Base-by-base conservation (phyloP, 1,284 basidiomycete genomes). In the Wallemia mellicola region DNA sequence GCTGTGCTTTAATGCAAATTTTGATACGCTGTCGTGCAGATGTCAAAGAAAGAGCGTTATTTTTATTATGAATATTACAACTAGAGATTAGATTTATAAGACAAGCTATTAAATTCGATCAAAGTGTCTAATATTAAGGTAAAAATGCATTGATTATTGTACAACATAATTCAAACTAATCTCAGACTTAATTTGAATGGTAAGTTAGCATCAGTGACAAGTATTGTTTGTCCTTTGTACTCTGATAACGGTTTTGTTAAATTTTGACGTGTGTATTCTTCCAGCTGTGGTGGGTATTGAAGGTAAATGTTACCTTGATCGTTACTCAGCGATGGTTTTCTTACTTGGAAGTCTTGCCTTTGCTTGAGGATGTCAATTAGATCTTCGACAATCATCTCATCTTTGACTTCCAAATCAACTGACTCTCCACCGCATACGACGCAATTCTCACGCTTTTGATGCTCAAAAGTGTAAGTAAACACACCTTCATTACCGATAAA, bases 401-500 rank as follows among this genome's bases (percentile, higher is more conserved):
- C 73, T 59, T 72, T 76, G 61, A 91, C 75, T 1, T 76, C 71
- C 48, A 87, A 73, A 58, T 83, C 79, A 28, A 87, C 71, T 0
- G 83, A 74, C 68, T 94, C 85, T 28, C 89, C 89, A 2, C 94
- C 94, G 67, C 94, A 99, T 2, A 98, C 94, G 1, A 92, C 92
- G 69, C 94, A 99, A 66, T 96, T 88, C 0, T 79, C 76, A 54
- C 88, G 82, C 67, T 82, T 82, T 71, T 95, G 86, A 68, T 94
- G 85, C 71, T 95, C 81, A 66, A 98, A 99, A 0, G 94, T 98
- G 72, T 87, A 94, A 1, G 92, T 94, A 71, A 98, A 99, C 3
- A 98, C 79, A 27, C 87, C 83, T 60, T 96, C 91, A 38, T 89
- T 96, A 28, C 94, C 94, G 62, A 92, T 73, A 64, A 76, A 77